phyloP scores from a whole-genome alignment of 2,329 filamentous ascomycete genomes.

The Cyphellophora attinorum region DNA sequence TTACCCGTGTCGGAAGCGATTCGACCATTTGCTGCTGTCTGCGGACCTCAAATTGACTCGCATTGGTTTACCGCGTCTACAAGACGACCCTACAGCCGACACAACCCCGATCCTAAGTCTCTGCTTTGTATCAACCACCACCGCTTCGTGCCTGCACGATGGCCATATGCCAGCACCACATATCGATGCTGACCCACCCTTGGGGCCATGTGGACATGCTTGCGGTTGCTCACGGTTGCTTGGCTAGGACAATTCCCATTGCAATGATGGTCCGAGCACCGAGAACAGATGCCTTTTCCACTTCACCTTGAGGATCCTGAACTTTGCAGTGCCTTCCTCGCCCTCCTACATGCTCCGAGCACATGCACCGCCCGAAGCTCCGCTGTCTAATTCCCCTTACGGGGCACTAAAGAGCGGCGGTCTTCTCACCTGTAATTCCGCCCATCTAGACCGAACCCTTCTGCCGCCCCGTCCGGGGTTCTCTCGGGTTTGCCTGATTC shows the following conservation, averaged over 20 bases:
- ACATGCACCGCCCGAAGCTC: neutral
- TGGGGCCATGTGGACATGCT: too few species aligned
- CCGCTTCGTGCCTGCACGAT: neutral
- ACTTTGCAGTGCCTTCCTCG: neutral
- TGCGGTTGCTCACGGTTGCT: neutral
- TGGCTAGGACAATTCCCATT: neutral
- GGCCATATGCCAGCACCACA: neutral
- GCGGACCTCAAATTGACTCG: neutral
- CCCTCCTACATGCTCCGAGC: neutral
- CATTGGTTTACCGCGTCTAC: neutral
- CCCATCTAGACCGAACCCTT: slow-evolving; percentile 5
- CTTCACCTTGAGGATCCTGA: neutral
- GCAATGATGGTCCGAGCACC: neutral
- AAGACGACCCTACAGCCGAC: too few species aligned
- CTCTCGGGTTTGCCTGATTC: neutral
- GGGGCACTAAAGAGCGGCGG: too few species aligned
- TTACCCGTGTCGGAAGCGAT: too few species aligned
- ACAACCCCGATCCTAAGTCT: too few species aligned
- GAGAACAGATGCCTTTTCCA: neutral
- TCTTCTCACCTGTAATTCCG: slow-evolving; percentile 11
- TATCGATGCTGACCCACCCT: too few species aligned
- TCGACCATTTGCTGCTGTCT: neutral
- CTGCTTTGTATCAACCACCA: neutral
- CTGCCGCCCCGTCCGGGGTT: neutral
- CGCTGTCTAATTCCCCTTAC: neutral